Percentiles rank a stretch among this genome's conserved stretches.
Conservation (phyloP, 2,329 filamentous ascomycete species). For the Ceratocystis smalleyi region DNA sequence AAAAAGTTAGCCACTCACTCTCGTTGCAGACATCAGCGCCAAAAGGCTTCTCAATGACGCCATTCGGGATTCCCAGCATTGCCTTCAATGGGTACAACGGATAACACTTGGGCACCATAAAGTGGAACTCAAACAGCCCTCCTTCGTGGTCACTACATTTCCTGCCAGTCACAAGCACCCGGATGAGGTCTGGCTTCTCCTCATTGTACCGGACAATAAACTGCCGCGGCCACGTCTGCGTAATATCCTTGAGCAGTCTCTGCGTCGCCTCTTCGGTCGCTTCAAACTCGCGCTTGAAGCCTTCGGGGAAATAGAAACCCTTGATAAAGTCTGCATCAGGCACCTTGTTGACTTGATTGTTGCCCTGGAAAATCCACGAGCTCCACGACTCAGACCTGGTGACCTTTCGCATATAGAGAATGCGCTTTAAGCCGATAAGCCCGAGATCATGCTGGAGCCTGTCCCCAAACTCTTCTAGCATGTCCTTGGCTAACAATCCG, state of each 20-base stretch:
- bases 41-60: conserved; percentile 4
- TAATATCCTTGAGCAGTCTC: not conserved
- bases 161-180: not conserved
- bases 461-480: conserved; percentile 1
- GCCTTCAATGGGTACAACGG: not conserved
- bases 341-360: not conserved
- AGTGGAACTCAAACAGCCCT: conserved; percentile 4
- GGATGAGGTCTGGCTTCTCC: not conserved
- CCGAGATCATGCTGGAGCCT: not conserved
- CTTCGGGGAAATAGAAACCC: not conserved
- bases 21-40: not conserved
- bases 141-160: conserved; percentile 1
- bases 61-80: conserved; percentile 2
- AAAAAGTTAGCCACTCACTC: not conserved
- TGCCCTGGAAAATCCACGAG: conserved; percentile 1
- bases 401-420: not conserved
- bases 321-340: not conserved
- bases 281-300: not conserved
- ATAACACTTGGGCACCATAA: conserved; percentile 2
- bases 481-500: not conserved
- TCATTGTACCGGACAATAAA: not conserved
- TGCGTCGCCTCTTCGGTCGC: not conserved
- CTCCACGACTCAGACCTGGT: not conserved
- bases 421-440: not conserved
- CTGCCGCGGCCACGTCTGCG: conserved; percentile 1